Evolutionary conservation across 805 yeast species (phyloP), one percentile per base, ranked within the genome.

Genomic region (Saturnispora sanitii): DNA sequence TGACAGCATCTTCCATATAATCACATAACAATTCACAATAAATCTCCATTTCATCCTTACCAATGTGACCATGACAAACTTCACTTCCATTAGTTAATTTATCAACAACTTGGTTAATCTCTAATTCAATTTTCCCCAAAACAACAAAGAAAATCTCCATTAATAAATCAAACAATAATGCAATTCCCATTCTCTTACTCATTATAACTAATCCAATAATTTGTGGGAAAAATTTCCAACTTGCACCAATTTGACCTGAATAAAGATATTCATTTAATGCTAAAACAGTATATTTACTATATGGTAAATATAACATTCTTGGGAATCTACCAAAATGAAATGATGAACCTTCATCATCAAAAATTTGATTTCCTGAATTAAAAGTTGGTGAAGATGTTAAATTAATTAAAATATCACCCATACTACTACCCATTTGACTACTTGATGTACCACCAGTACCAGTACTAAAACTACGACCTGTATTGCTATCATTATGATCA

Each of bases 211-310:
- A 67, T 48, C 81, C 86, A 30, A 81, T 64, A 0, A 82, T 72
- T 0, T 82, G 77, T 0, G 92, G 90, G 2, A 73, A 65, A 30
- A 82, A 58, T n/a, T 68, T 59, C 90, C 90, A 82, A 49, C 73
- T 78, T 40, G 79, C 75, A 20, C 85, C 85, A 18, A 83, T 73
- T 56, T 82, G 87, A 1, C 92, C 94, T 4, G 88, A 82, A 51
- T 79, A 81, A 41, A 83, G 64, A 55, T 76, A 83, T 53, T 82
- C 92, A 21, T 79, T 65, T 47, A 82, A 71, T 2, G 86, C 86
- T 42, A 68, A 68, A 13, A 81, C 73, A 0, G 85, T 72, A 1
- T 62, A 55, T 1, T 79, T 75, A 2, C 77, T 56, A 60, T 78
- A 80, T 3, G 94, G 92, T 47, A 83, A 55, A 48, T 78, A 82